Evolutionary conservation across 2,329 filamentous ascomycete species (phyloP), one percentile per base, ranked within the genome.

Genomic region (Proliferodiscus dingleyae): DNA sequence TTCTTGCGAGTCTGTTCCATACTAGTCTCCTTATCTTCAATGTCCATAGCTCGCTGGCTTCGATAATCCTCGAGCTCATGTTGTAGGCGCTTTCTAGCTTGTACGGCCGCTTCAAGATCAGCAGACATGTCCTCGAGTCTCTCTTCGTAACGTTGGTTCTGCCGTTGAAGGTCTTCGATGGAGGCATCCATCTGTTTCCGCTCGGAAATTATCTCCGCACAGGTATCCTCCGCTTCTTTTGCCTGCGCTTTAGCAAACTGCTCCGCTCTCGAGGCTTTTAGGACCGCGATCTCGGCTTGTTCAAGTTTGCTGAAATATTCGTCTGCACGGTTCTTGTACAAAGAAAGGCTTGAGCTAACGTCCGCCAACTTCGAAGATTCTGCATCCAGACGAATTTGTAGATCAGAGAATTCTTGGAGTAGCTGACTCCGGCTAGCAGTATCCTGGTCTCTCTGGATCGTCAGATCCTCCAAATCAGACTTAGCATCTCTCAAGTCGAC

Each of bases 1-100:
- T 97, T 98, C 74, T 91, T 93, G 61, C 91, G 81, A 34, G 91
- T 96, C 68, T 97, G 91, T 68, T 98, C 93, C 80, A 96, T 87
- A 56, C 87, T 93, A 8, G 85, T 85, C 67, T 97, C 91, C 66
- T 93, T 96, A 68, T 98, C 91, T 66, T 97, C 93, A 45, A 97
- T 87, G 60, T 97, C 93, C 66, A 95, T 95, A 47, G 90, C 90
- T 37, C 91, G 82, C 67, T 96, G 90, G 63, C 84, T 95, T 49
- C 93, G 83, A 71, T 97, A 98, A 67, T 98, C 91, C 66, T 97
- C 91, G 2, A 98, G 83, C 70, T 98, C 91, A 62, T 97, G 90
- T 66, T 98, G 91, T 19, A 97, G 81, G 48, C 91, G 81, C 69
- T 90, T 95, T 76, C 95, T 95, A 16, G 89, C 82, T 69, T 96